Evolutionary conservation across 371 early-diverging fungal species (phyloP).

Genomic region (Mucor sp.): DNA sequence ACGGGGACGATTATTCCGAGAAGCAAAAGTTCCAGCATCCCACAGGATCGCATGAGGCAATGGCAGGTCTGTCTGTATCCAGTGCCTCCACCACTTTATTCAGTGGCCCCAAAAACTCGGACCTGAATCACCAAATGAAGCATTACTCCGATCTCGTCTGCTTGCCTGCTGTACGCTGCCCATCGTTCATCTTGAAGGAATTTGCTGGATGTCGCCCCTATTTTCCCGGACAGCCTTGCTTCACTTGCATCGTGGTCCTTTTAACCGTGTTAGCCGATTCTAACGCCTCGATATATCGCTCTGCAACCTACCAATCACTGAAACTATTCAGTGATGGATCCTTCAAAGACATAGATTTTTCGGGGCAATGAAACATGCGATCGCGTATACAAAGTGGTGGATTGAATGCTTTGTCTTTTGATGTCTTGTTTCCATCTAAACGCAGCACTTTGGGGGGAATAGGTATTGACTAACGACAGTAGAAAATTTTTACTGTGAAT

Average conservation of each 20-base stretch:
- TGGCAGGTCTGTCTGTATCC: neutral
- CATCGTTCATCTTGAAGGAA: neutral
- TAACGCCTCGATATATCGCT: neutral
- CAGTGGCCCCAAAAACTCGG: neutral
- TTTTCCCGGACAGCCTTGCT: neutral
- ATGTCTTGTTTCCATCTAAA: neutral
- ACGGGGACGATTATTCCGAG: neutral
- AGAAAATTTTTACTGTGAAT: neutral
- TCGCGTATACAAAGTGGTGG: neutral
- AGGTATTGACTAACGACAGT: neutral
- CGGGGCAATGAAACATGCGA: neutral
- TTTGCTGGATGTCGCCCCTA: neutral
- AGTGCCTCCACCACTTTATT: neutral
- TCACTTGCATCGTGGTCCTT: neutral
- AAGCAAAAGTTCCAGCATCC: neutral
- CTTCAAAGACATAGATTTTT: neutral
- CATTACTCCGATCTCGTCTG: neutral
- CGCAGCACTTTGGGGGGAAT: neutral
- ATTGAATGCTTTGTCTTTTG: neutral
- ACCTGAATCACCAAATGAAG: neutral
- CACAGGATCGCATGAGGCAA: neutral
- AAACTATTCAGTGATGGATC: neutral
- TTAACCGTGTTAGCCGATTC: neutral
- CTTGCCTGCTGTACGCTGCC: neutral
- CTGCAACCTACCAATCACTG: neutral